Evolutionary conservation across 2,329 filamentous ascomycete species (phyloP).

Genomic region (Ophiostoma novo-ulmi): DNA sequence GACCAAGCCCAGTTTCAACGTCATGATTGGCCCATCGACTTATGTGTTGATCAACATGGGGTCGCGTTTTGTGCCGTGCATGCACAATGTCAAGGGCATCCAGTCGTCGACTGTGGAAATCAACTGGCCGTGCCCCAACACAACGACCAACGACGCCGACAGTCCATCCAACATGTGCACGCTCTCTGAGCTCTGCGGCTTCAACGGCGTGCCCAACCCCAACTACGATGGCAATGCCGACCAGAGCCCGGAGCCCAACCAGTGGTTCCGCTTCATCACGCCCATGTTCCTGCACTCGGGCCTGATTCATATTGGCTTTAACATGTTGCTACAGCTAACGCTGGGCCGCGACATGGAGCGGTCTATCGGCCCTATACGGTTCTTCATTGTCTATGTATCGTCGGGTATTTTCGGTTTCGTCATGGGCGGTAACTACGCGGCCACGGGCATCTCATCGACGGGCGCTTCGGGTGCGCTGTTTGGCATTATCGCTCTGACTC

Average conservation of each 20-base stretch:
- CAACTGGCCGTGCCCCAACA: constrained; percentile 75
- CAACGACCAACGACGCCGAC: constrained; percentile 54
- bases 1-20: constrained; percentile 83
- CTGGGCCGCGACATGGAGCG: constrained; percentile 89
- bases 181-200: constrained; percentile 77
- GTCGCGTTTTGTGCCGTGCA: constrained; percentile 85
- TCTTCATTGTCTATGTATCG: constrained; percentile 82
- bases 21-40: constrained; percentile 91
- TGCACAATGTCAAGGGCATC: constrained; percentile 72
- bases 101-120: constrained; percentile 49
- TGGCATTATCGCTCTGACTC: constrained; percentile 79
- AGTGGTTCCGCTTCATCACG: constrained; percentile 95
- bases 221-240: constrained; percentile 47
- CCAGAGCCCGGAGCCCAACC: constrained; percentile 65
- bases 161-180: constrained; percentile 56
- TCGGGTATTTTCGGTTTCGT: constrained; percentile 95
- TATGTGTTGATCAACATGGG: constrained; percentile 96
- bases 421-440: constrained; percentile 88
- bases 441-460: constrained; percentile 72
- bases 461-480: constrained; percentile 89
- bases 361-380: constrained; percentile 81
- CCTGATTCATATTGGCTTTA: constrained; percentile 91
- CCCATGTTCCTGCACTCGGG: constrained; percentile 96
- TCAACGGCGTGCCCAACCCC: constrained; percentile 68
- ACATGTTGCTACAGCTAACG: constrained; percentile 84